Evolutionary conservation across 1,284 basidiomycete species (phyloP).

Genomic region (Moesziomyces parantarcticus): DNA sequence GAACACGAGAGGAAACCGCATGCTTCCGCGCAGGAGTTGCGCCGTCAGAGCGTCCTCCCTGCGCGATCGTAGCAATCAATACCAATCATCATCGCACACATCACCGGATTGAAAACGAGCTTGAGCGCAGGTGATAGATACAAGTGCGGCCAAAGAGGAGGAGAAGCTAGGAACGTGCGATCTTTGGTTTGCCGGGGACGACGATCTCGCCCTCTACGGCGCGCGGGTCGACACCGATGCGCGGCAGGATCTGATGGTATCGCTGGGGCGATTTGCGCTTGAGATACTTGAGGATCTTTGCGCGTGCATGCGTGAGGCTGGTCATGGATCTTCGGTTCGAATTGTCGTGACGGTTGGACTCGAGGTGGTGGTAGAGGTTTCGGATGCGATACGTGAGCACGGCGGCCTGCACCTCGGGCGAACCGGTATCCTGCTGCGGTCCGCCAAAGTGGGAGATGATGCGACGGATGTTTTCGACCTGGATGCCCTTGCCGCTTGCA

Average conservation of each 20-base stretch:
- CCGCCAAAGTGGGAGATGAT: slow-evolving; percentile 82
- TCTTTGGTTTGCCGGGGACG: slow-evolving; percentile 61
- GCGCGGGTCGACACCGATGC: slow-evolving; percentile 80
- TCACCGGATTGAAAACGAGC: no score
- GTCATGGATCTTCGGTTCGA: slow-evolving; percentile 80
- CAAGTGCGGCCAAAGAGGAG: not conserved
- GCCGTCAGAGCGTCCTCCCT: slow-evolving; percentile 38
- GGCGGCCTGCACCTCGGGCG: slow-evolving; percentile 89
- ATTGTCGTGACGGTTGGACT: slow-evolving; percentile 77
- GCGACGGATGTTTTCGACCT: slow-evolving; percentile 84
- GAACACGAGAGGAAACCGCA: not conserved
- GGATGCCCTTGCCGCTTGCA: slow-evolving; percentile 83
- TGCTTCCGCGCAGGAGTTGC: slow-evolving; percentile 36
- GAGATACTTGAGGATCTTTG: slow-evolving; percentile 84
- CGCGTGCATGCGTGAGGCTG: slow-evolving; percentile 81
- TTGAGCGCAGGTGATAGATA: not conserved
- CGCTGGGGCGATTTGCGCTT: slow-evolving; percentile 76
- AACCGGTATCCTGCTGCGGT: slow-evolving; percentile 75
- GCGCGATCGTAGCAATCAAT: no score
- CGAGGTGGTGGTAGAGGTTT: slow-evolving; percentile 80
- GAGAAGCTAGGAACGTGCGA: slow-evolving; percentile 12
- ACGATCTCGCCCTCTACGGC: slow-evolving; percentile 88
- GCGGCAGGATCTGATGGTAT: slow-evolving; percentile 79
- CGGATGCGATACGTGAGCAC: slow-evolving; percentile 87
- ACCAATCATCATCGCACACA: no score